Base-by-base conservation (phyloP, 768 basidiomycete species). In the Lyophyllum atratum region DNA sequence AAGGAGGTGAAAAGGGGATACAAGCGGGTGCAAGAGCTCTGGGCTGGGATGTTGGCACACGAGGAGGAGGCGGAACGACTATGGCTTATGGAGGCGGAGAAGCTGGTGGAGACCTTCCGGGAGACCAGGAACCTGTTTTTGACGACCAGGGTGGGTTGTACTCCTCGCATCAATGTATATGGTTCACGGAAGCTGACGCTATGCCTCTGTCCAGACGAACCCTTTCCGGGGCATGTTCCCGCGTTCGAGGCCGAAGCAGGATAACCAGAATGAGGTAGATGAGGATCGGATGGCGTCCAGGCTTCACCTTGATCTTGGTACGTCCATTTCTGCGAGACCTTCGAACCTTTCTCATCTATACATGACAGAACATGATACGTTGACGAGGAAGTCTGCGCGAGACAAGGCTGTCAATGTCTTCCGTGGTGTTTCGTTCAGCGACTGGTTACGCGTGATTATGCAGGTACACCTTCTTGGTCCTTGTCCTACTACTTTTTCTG, bases 11-110 rank as follows among this genome's bases (percentile, higher is more conserved):
- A 80, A 1, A 73, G 75, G 42, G 85, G 85, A 11, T 90, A 87
- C 68, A 72, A 70, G 26, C 75, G 83, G 34, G 68, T 93, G 39
- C 78, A 79, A 60, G 85, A 88, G 28, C 69, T 91, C 1, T 89
- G 87, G 89, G 74, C 74, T 4, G 74, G 63, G 15, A 83, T 86
- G 78, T 68, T 82, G 34, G 68, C 66, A 11, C 70, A 68, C 6
- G 76, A 69, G 9, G 69, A 74, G 3, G 82, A 82, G 14, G 82
- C 85, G 4, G 76, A 83, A 55, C 78, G 83, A 49, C 83, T 88
- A 63, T 98, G 95, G 90, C 74, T 96, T 61, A 67, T 87, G 26
- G 87, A 93, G 64, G 93, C 93, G 0, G 92, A 93, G 67, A 89
- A 85, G 63, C 76, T 99, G 45, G 82, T 97, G 3, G 95, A 97